Conservation (phyloP, 129 eudicot genomes). For the Centrapalus pauciflorus region DNA sequence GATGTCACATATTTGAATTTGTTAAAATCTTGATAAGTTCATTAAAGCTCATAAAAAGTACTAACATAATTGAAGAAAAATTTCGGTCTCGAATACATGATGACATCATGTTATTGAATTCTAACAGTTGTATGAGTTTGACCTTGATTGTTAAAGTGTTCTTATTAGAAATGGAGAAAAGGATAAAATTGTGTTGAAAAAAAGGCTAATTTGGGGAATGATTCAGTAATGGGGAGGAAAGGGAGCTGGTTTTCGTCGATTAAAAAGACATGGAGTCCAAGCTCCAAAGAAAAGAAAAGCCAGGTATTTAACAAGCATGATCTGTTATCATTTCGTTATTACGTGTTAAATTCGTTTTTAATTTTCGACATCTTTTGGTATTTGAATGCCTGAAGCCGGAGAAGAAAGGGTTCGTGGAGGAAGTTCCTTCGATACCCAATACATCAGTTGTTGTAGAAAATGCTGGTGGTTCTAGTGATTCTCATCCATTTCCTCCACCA, state of each 20-base stretch:
- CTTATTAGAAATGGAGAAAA: slow-evolving; percentile 11
- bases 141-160: slow-evolving; percentile 9
- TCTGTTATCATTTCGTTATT: neutral
- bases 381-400: slow-evolving; percentile 33
- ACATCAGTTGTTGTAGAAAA: slow-evolving; percentile 32
- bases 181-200: slow-evolving; percentile 4
- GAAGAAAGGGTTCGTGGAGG: slow-evolving; percentile 40
- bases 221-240: slow-evolving; percentile 65
- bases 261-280: slow-evolving; percentile 70
- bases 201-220: slow-evolving; percentile 38
- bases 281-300: slow-evolving; percentile 55
- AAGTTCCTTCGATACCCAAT: slow-evolving; percentile 27
- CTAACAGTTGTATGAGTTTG: slow-evolving; percentile 2
- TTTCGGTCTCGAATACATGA: slow-evolving; percentile 3
- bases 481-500: slow-evolving; percentile 46
- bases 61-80: slow-evolving; percentile 1
- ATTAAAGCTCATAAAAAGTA: neutral
- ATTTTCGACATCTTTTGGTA: neutral
- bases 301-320: slow-evolving; percentile 33
- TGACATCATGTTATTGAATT: neutral
- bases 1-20: neutral
- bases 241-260: slow-evolving; percentile 79
- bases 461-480: slow-evolving; percentile 24
- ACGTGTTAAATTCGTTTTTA: neutral
- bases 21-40: slow-evolving; percentile 5